A percentile compares a stretch with the other conserved stretches of the same genome.
Evolutionary conservation across 495 filamentous ascomycete genomes (phyloP).

Genomic region (Penicillium ochrochloron): DNA sequence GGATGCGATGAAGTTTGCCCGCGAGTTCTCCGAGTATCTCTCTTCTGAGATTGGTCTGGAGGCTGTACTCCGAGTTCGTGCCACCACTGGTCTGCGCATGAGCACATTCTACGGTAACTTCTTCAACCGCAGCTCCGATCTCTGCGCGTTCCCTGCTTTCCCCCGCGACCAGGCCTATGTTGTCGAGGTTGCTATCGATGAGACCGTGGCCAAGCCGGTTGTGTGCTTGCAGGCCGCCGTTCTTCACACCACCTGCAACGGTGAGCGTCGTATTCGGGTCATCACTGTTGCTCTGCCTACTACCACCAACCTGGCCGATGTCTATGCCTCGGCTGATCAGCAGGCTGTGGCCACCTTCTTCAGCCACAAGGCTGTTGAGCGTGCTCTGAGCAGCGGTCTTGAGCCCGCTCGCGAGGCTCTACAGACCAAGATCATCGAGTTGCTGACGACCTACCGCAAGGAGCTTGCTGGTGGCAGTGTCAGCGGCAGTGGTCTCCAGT

Average conservation of each 20-base stretch:
- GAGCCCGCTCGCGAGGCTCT: slow-evolving; percentile 90
- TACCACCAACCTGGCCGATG: slow-evolving; percentile 83
- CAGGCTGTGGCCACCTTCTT: slow-evolving; percentile 91
- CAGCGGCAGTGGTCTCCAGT: slow-evolving; percentile 88
- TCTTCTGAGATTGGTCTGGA: slow-evolving; percentile 95
- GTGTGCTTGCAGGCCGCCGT: slow-evolving; percentile 97
- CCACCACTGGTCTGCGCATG: slow-evolving; percentile 94
- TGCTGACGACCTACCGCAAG: slow-evolving; percentile 94
- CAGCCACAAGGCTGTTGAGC: slow-evolving; percentile 96
- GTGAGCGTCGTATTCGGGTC: slow-evolving; percentile 91
- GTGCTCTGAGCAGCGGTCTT: slow-evolving; percentile 80
- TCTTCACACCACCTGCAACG: slow-evolving; percentile 96
- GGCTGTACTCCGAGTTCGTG: slow-evolving; percentile 92
- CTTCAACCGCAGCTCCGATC: slow-evolving; percentile 95
- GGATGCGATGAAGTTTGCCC: slow-evolving; percentile 96
- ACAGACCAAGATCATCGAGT: slow-evolving; percentile 88
- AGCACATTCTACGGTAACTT: slow-evolving; percentile 99
- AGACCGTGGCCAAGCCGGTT: slow-evolving; percentile 88
- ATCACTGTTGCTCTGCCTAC: slow-evolving; percentile 93
- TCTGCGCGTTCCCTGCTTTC: slow-evolving; percentile 97
- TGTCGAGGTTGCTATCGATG: slow-evolving; percentile 98
- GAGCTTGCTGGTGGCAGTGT: slow-evolving; percentile 95
- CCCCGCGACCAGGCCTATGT: slow-evolving; percentile 97
- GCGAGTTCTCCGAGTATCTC: slow-evolving; percentile 94
- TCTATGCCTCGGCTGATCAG: slow-evolving; percentile 95